Evolutionary conservation across 495 filamentous ascomycete species (phyloP).

Genomic region (Aspergillus biplanus): DNA sequence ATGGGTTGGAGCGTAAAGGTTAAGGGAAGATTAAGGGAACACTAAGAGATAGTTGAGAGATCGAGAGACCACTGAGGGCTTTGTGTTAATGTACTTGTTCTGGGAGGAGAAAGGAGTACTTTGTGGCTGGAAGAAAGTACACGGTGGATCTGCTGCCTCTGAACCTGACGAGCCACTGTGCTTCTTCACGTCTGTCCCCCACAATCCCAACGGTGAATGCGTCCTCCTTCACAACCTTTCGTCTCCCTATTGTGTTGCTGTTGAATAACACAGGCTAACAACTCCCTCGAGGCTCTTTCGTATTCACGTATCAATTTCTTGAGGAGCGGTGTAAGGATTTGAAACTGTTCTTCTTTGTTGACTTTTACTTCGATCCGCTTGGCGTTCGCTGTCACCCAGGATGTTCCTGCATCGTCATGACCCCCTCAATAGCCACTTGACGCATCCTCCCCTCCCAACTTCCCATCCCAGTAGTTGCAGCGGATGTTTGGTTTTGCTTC

Average conservation of each 20-base stretch:
- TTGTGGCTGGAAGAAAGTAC: background rate
- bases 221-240: conserved; percentile 3
- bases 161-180: background rate
- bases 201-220: background rate
- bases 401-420: conserved; percentile 10
- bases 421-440: conserved; percentile 3
- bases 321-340: conserved; percentile 7
- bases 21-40: background rate
- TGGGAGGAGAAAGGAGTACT: background rate
- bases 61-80: background rate
- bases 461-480: conserved; percentile 5
- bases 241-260: background rate
- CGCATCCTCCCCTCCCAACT: background rate
- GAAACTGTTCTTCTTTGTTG: background rate
- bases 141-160: background rate
- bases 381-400: background rate
- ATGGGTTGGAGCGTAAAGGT: background rate
- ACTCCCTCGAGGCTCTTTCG: background rate
- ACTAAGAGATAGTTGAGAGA: conserved; percentile 6
- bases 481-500: conserved; percentile 6
- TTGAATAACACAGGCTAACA: conserved; percentile 3
- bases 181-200: background rate
- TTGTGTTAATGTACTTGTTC: background rate
- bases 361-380: background rate
- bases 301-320: background rate